These are phyloP conservation scores for Pseudopithomyces chartarum DNA, from an alignment of 2,329 filamentous ascomycete species.

Conservation along the genomic window DNA sequence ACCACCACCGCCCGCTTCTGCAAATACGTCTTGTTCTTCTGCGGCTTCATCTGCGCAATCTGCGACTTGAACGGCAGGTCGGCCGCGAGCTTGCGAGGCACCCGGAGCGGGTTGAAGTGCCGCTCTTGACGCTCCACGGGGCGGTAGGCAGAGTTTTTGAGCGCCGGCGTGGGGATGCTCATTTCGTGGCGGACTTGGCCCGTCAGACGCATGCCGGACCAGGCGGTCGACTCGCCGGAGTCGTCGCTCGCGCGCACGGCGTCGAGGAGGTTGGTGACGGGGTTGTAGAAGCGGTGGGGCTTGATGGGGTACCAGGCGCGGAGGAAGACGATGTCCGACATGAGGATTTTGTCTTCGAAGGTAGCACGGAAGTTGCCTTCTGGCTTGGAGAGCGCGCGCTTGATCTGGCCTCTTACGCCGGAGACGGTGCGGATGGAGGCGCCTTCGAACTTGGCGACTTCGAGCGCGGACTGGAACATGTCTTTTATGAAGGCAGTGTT, in stretches of 20 bases:
- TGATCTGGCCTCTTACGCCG: conserved; percentile 94
- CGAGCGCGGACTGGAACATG: conserved; percentile 92
- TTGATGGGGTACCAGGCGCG: conserved; percentile 97
- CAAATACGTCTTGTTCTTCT: conserved; percentile 83
- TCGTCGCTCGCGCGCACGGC: conserved; percentile 32
- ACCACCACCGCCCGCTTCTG: conserved; percentile 95
- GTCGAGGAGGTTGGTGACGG: conserved; percentile 88
- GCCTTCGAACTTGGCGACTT: conserved; percentile 98
- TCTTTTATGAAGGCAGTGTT: conserved; percentile 99
- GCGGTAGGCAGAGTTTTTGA: conserved; percentile 85
- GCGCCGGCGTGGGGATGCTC: conserved; percentile 74
- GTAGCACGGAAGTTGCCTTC: conserved; percentile 96
- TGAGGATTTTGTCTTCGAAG: conserved; percentile 97
- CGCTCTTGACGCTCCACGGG: conserved; percentile 58
- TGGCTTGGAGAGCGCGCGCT: conserved; percentile 88
- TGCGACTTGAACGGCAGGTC: conserved; percentile 92
- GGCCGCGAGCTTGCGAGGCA: conserved; percentile 80
- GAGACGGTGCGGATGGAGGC: conserved; percentile 95
- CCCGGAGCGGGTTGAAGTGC: conserved; percentile 65
- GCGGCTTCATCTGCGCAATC: conserved; percentile 79
- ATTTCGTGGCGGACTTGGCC: conserved; percentile 84
- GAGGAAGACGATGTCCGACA: conserved; percentile 95
- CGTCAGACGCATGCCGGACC: conserved; percentile 92
- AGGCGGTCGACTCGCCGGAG: conserved; percentile 54
- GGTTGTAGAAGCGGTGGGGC: conserved; percentile 95